These are phyloP conservation scores for Millerozyma miso DNA, from an alignment of 805 yeast genomes.

Conservation along the genomic window DNA sequence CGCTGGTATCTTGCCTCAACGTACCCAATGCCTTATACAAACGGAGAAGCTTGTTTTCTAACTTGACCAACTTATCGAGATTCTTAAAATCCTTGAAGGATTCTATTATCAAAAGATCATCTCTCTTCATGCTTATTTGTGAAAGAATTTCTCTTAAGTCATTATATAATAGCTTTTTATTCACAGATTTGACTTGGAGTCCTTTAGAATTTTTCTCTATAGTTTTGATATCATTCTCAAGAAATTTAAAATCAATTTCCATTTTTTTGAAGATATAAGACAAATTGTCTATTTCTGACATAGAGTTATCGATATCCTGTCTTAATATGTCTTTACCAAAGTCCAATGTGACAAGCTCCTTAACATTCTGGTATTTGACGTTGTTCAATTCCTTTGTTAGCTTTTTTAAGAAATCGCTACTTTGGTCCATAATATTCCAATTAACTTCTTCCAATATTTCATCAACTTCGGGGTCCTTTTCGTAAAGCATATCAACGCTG, in stretches of 20 bases:
- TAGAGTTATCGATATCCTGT: constrained; percentile 29
- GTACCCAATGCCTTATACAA: constrained; percentile 64
- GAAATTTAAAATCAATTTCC: constrained; percentile 34
- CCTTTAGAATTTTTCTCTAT: constrained; percentile 78
- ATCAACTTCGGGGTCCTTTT: constrained; percentile 44
- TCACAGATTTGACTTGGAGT: constrained; percentile 75
- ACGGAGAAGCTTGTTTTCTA: constrained; percentile 55
- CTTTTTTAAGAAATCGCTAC: constrained; percentile 52
- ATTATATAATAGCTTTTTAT: constrained; percentile 69
- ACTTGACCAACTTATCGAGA: constrained; percentile 32
- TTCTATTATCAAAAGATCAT: constrained; percentile 46
- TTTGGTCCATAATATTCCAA: constrained; percentile 69
- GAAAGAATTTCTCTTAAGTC: constrained; percentile 65
- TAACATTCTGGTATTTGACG: constrained; percentile 60
- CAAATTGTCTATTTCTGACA: constrained; percentile 34
- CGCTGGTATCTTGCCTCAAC: constrained; percentile 42
- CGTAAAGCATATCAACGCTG: constrained; percentile 8
- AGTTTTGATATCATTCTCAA: constrained; percentile 63
- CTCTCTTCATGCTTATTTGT: constrained; percentile 63
- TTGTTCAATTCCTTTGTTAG: constrained; percentile 56
- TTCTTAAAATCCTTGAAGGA: constrained; percentile 48
- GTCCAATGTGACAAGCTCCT: constrained; percentile 36
- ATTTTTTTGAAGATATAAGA: constrained; percentile 34
- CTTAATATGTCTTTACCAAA: constrained; percentile 29
- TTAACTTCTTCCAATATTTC: constrained; percentile 74